A percentile compares a stretch with the other conserved stretches of the same genome.
Conservation (phyloP, 2,329 filamentous ascomycete genomes). For the Penicillium sp. region DNA sequence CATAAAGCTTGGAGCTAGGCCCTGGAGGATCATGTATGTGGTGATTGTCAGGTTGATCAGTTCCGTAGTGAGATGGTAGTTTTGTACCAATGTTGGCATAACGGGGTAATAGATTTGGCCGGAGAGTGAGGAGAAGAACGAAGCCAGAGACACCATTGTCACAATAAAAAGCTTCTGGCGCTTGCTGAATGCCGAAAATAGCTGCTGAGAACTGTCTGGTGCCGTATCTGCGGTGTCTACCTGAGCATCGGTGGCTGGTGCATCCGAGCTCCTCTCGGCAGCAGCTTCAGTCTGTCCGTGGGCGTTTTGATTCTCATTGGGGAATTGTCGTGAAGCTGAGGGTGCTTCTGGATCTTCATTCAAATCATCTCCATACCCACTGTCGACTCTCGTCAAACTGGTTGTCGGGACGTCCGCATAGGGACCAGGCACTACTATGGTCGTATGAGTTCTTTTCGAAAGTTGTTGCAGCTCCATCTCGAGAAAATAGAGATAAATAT, state of each 20-base stretch:
- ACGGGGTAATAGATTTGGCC: conserved; percentile 37
- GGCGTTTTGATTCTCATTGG: neutral
- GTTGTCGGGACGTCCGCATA: neutral
- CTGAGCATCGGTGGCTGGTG: conserved; percentile 2
- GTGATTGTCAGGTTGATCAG: conserved; percentile 34
- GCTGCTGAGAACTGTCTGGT: neutral
- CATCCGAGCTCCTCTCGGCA: neutral
- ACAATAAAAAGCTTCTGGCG: conserved; percentile 39
- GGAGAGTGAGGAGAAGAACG: conserved; percentile 45
- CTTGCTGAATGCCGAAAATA: conserved; percentile 33
- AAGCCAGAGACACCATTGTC: conserved; percentile 40
- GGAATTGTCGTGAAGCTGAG: neutral
- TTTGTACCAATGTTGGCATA: conserved; percentile 23
- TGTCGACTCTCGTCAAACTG: neutral
- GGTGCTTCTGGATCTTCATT: neutral
- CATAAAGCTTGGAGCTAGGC: conserved; percentile 32
- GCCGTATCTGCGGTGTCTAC: neutral
- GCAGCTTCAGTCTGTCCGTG: neutral
- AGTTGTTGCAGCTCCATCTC: neutral
- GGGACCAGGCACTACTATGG: neutral
- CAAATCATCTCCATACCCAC: neutral
- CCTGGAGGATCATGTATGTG: conserved; percentile 31
- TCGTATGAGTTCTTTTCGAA: neutral
- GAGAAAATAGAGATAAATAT: neutral
- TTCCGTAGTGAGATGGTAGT: conserved; percentile 20